Evolutionary conservation across 2,329 filamentous ascomycete genomes (phyloP).

Genomic region (Apiospora saccharicola): DNA sequence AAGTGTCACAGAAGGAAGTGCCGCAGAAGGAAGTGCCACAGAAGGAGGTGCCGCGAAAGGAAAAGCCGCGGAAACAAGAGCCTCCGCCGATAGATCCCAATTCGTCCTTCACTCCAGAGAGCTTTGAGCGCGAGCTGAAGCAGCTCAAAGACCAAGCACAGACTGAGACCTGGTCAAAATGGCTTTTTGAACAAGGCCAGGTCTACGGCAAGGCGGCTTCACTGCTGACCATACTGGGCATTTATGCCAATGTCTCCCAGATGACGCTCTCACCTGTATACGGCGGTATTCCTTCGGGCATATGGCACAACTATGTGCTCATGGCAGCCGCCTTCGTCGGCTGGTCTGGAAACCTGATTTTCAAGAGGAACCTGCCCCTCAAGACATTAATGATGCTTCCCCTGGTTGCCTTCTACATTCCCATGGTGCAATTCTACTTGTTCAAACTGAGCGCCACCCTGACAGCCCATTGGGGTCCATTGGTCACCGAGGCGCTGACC

Average conservation of each 20-base stretch:
- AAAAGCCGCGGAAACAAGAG: slow-evolving; percentile 33
- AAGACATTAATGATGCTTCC: slow-evolving; percentile 66
- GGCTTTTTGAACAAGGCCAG: slow-evolving; percentile 45
- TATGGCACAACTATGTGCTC: slow-evolving; percentile 74
- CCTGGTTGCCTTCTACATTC: slow-evolving; percentile 77
- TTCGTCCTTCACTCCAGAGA: slow-evolving; percentile 55
- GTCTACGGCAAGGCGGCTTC: slow-evolving; percentile 51
- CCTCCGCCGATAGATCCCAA: slow-evolving; percentile 39
- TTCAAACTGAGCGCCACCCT: slow-evolving; percentile 70
- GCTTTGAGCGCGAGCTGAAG: slow-evolving; percentile 62
- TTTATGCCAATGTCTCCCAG: slow-evolving; percentile 75
- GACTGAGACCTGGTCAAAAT: slow-evolving; percentile 43
- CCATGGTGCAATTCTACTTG: slow-evolving; percentile 75
- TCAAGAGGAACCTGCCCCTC: slow-evolving; percentile 58
- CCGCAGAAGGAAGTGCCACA: slow-evolving; percentile 33
- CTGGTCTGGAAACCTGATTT: slow-evolving; percentile 70
- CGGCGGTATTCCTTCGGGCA: slow-evolving; percentile 78
- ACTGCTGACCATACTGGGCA: slow-evolving; percentile 65
- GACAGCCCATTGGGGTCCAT: slow-evolving; percentile 75
- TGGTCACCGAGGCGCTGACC: slow-evolving; percentile 77
- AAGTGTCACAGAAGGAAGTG: slow-evolving; percentile 31
- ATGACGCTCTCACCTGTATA: slow-evolving; percentile 86
- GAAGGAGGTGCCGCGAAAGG: slow-evolving; percentile 29
- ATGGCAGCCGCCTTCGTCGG: slow-evolving; percentile 73
- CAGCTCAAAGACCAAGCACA: slow-evolving; percentile 51